phyloP scores from a whole-genome alignment of 495 filamentous ascomycete species.

The Bacidia gigantensis region DNA sequence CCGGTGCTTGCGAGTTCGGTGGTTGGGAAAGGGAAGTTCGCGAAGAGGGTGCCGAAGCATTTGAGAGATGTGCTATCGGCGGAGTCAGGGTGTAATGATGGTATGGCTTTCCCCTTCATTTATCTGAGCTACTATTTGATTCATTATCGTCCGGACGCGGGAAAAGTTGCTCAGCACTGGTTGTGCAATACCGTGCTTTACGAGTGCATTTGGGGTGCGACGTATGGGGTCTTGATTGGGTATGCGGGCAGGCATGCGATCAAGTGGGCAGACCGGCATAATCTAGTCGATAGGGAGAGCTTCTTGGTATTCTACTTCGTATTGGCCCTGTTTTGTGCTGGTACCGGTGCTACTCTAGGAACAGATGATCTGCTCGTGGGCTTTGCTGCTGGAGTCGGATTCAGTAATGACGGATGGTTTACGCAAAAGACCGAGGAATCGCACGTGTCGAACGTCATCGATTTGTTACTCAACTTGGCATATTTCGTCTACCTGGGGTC shows the following conservation, averaged over 20 bases:
- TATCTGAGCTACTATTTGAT: slow-evolving; percentile 86
- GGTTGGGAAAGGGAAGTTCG: slow-evolving; percentile 97
- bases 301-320: slow-evolving; percentile 99
- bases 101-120: slow-evolving; percentile 99
- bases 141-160: slow-evolving; percentile 53
- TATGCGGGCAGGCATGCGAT: slow-evolving; percentile 84
- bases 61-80: slow-evolving; percentile 88
- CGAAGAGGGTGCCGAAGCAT: slow-evolving; percentile 93
- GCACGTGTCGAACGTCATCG: slow-evolving; percentile 98
- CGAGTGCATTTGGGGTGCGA: slow-evolving; percentile 85
- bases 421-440: slow-evolving; percentile 96
- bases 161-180: slow-evolving; percentile 69
- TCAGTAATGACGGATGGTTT: slow-evolving; percentile 99
- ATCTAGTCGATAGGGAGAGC: slow-evolving; percentile 88
- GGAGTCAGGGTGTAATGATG: slow-evolving; percentile 98
- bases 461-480: slow-evolving; percentile 88
- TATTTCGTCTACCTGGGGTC: slow-evolving; percentile 97
- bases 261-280: slow-evolving; percentile 71
- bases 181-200: slow-evolving; percentile 85
- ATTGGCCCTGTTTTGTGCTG: slow-evolving; percentile 89
- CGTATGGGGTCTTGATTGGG: slow-evolving; percentile 80
- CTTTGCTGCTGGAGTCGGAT: slow-evolving; percentile 88
- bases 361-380: slow-evolving; percentile 95
- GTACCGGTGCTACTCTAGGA: slow-evolving; percentile 81
- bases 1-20: slow-evolving; percentile 96